Evolutionary conservation across 1,284 basidiomycete species (phyloP), one percentile per base, ranked within the genome.

Genomic region (Lignosus rhinocerotis): DNA sequence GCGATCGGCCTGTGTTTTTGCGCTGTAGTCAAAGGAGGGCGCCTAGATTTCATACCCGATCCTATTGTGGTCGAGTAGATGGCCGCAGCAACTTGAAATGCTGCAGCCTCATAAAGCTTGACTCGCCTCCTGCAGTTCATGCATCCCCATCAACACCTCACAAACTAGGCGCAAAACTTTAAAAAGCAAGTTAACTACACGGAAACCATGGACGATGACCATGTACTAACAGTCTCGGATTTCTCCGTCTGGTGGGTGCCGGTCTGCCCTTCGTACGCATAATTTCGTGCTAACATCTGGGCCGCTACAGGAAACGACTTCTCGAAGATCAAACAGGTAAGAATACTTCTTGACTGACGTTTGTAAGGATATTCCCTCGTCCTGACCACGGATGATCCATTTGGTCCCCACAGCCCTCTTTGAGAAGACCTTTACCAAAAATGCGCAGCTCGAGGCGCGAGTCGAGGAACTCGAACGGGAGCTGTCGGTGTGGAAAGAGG

Each of bases 401-500:
- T 47, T 5, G 14, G 32, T 48, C 43, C 52, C 12, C 38, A 7
- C 55, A 75, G 73, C 55, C 31, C 65, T 77, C 31, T 74, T 75
- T 62, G 67, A 66, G 50, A 67, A 65, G 56, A 75, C 73, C 4
- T 58, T 66, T 30, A 48, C 67, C n/a, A 61, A 63, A 46, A 76
- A 76, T 59, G 62, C 57, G 41, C 67, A 67, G 30, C 70, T 76
- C 14, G 67, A 69, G 52, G 58, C 59, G 5, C 66, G 70, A 33
- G 72, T 75, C 12, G 69, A 74, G 51, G 75, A 75, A 59, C 69
- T 76, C 21, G 73, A 76, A 62, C 67, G 71, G 45, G 76, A 78
- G 62, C 56, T 76, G 34, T 65, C 62, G 36, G 75, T 76, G 16
- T 77, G 76, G 76, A 77, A 77, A 62, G 59, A 67, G 19, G 76